Conservation (phyloP, 139 green algal genomes). For the Chlorella sp. region DNA sequence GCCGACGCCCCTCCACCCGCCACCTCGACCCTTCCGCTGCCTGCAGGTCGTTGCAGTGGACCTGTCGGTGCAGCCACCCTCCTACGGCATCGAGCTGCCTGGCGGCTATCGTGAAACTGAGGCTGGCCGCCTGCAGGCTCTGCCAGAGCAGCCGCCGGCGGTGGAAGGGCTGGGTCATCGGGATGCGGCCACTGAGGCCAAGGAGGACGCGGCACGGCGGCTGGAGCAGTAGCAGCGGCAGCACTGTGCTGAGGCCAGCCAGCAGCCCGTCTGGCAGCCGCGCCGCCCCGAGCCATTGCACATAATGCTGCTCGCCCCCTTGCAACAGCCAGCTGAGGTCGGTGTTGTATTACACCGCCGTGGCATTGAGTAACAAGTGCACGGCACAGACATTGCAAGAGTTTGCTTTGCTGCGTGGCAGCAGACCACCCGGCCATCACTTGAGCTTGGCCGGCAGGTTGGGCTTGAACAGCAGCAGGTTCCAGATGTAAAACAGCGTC, state of each 20-base stretch:
- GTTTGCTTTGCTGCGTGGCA: no score
- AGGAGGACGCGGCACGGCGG: conserved; percentile 21
- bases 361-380: no score
- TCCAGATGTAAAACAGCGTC: conserved; percentile 23
- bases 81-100: conserved; percentile 34
- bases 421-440: neutral
- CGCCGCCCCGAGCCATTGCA: no score
- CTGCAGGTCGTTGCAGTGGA: conserved; percentile 27
- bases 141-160: neutral
- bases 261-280: no score
- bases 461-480: conserved; percentile 29
- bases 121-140: neutral
- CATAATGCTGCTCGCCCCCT: no score
- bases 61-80: conserved; percentile 24
- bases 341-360: neutral
- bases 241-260: neutral
- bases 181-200: conserved; percentile 22
- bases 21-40: no score
- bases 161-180: conserved; percentile 30
- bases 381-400: no score
- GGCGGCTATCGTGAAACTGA: conserved; percentile 33
- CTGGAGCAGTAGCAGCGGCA: conserved; percentile 22
- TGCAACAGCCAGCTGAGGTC: neutral
- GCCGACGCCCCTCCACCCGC: neutral
- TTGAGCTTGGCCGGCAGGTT: conserved; percentile 25